Percentiles rank a stretch among this genome's conserved stretches.
Conservation (phyloP, 2,329 filamentous ascomycete species). For the Chaetomiaceae sp. region DNA sequence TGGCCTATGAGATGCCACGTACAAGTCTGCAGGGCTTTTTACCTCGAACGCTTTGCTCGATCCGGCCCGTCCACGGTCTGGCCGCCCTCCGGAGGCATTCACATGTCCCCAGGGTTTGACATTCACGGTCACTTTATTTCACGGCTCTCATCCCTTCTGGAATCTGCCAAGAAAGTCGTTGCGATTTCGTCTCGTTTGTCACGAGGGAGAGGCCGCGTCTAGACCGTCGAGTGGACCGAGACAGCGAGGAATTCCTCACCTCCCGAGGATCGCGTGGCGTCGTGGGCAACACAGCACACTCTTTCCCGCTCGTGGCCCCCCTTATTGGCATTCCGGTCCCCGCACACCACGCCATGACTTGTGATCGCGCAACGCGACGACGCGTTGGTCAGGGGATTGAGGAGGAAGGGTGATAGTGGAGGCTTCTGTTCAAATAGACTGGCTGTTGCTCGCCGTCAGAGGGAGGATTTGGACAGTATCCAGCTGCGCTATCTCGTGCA, state of each 20-base stretch:
- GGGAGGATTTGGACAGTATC: not conserved
- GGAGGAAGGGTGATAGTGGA: not conserved
- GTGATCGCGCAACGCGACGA: not conserved
- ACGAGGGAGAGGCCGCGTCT: not conserved
- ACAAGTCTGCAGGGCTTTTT: not conserved
- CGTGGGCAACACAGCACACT: not conserved
- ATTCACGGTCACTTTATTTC: not conserved
- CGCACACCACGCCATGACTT: too few relatives aligned
- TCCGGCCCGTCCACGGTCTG: not conserved
- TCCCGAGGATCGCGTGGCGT: not conserved
- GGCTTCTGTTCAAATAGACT: not conserved
- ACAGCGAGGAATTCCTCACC: constrained; percentile 9
- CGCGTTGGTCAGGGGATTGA: not conserved
- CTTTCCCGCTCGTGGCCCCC: not conserved
- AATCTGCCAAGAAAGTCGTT: constrained; percentile 2
- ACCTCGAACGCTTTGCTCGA: not conserved
- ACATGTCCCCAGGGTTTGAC: not conserved
- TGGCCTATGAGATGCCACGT: not conserved
- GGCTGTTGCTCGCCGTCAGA: not conserved
- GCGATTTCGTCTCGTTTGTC: not conserved
- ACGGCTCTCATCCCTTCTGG: not conserved
- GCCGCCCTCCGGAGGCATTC: too few relatives aligned
- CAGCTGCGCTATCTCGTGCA: not conserved
- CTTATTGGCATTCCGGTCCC: constrained; percentile 12
- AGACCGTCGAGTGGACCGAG: constrained; percentile 8